Conservation (phyloP, 2,329 filamentous ascomycete species). For the Bretziella fagacearum region DNA sequence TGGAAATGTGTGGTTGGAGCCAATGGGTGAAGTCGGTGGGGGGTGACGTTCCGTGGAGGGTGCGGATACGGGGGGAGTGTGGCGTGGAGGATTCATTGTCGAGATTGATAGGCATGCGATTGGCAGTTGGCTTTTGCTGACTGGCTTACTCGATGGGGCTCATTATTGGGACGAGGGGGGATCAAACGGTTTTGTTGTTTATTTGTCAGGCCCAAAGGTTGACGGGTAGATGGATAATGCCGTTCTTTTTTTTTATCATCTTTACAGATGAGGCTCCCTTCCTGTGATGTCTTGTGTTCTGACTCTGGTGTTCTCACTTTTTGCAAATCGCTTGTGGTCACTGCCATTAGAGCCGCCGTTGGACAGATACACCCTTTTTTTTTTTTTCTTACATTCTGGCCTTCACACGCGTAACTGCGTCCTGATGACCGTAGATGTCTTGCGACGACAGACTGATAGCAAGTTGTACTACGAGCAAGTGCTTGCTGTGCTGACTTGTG, state of each 20-base stretch:
- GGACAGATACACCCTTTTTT: constrained; percentile 16
- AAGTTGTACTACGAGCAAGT: no score
- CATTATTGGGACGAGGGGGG: constrained; percentile 98
- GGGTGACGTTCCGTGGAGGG: neutral
- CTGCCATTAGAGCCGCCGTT: no score
- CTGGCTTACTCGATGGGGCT: constrained; percentile 97
- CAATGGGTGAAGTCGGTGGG: neutral
- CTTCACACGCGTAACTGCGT: neutral
- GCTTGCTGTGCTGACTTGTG: no score
- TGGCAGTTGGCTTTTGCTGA: constrained; percentile 35
- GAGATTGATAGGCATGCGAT: constrained; percentile 97
- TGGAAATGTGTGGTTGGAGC: constrained; percentile 5
- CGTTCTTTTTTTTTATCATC: neutral
- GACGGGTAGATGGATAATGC: constrained; percentile 41
- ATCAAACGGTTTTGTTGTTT: no score
- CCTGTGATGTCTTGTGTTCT: no score
- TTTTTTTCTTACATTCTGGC: constrained; percentile 15
- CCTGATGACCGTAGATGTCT: neutral
- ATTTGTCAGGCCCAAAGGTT: no score
- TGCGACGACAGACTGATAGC: neutral
- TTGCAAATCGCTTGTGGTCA: no score
- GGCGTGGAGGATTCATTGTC: constrained; percentile 54
- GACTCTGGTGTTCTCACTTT: no score
- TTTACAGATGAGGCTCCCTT: neutral
- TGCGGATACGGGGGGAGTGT: constrained; percentile 10